Percentiles rank a stretch among this genome's conserved stretches.
phyloP scores from a whole-genome alignment of 2,329 filamentous ascomycete species.

The Thelonectria blattea region DNA sequence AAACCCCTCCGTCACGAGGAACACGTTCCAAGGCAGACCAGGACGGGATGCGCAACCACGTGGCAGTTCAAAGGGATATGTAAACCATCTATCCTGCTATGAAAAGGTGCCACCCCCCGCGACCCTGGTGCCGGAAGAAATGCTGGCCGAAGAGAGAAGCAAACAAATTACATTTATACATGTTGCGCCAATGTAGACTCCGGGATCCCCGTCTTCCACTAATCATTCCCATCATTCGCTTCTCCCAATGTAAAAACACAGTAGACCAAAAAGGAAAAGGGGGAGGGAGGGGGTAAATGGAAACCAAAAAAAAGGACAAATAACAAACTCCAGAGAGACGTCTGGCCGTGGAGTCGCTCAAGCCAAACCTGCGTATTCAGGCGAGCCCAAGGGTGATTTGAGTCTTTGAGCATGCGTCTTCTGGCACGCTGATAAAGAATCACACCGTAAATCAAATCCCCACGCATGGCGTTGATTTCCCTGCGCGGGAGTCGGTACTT shows the following conservation, averaged over 20 bases:
- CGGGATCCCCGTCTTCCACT: constrained; percentile 36
- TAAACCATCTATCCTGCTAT: constrained; percentile 36
- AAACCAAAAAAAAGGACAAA: constrained; percentile 11
- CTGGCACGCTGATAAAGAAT: background rate
- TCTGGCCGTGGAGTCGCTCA: constrained; percentile 9
- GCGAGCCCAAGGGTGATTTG: constrained; percentile 2
- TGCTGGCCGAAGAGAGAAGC: constrained; percentile 29
- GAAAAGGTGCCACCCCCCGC: constrained; percentile 26
- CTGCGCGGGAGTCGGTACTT: constrained; percentile 7
- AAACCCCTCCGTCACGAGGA: background rate
- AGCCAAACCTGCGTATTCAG: constrained; percentile 1
- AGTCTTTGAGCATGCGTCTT: constrained; percentile 9
- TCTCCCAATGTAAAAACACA: constrained; percentile 29
- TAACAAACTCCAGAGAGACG: constrained; percentile 28
- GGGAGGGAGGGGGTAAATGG: constrained; percentile 2
- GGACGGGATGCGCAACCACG: background rate
- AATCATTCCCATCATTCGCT: constrained; percentile 33
- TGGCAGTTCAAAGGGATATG: constrained; percentile 18
- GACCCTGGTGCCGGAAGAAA: constrained; percentile 24
- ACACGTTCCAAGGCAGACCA: background rate
- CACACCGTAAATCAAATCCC: constrained; percentile 1
- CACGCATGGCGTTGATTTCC: constrained; percentile 9
- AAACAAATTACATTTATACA: constrained; percentile 39
- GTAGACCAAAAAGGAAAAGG: constrained; percentile 28
- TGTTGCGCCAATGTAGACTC: constrained; percentile 39